These are phyloP conservation scores for Blepharisma japonicum DNA, from an alignment of 73 alveolate genomes.

Conservation along the genomic window DNA sequence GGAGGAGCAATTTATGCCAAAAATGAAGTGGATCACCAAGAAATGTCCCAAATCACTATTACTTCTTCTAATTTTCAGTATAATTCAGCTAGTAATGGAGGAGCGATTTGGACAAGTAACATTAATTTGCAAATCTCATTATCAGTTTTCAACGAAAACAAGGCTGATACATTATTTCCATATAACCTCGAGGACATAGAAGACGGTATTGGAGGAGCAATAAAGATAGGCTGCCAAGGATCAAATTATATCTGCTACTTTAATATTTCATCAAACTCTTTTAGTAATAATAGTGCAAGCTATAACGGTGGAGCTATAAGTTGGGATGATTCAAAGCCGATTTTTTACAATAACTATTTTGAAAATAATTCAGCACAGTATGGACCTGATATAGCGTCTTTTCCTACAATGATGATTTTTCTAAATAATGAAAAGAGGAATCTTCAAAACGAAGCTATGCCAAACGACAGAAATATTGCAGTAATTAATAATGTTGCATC, in stretches of 20 bases:
- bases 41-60: too few relatives aligned
- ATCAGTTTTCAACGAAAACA: background rate
- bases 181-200: too few relatives aligned
- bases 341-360: background rate
- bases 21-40: too few relatives aligned
- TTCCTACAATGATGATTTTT: conserved; percentile 10
- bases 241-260: background rate
- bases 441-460: too few relatives aligned
- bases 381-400: conserved; percentile 39
- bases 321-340: background rate
- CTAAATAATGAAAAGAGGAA: background rate
- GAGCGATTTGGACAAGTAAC: background rate
- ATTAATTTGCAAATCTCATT: background rate
- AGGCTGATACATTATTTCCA: background rate
- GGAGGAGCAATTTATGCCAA: background rate
- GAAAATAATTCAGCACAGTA: conserved; percentile 38
- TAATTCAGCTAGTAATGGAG: too few relatives aligned
- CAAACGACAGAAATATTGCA: too few relatives aligned
- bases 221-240: background rate
- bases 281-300: background rate
- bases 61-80: too few relatives aligned
- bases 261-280: background rate
- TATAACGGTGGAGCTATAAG: background rate
- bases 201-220: background rate
- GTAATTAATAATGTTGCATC: background rate